Conservation (phyloP, 108 stramenopile genomes). For the Skeletonema potamos region DNA sequence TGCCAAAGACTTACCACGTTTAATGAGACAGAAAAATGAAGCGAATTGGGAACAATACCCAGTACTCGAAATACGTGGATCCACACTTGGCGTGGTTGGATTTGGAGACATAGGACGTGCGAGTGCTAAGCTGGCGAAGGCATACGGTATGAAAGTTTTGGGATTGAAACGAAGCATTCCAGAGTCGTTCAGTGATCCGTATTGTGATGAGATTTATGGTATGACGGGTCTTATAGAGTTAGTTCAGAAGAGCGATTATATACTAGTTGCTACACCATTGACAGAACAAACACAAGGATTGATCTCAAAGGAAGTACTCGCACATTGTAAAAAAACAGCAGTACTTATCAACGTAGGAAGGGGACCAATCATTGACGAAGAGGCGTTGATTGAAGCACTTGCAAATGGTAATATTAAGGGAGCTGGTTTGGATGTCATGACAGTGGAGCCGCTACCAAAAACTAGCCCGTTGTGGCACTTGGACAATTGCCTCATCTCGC, state of each 20-base stretch:
- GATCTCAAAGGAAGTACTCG: slow-evolving; percentile 60
- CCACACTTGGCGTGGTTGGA: slow-evolving; percentile 86
- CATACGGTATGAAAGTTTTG: slow-evolving; percentile 83
- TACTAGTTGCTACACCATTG: slow-evolving; percentile 77
- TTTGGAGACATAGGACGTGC: slow-evolving; percentile 92
- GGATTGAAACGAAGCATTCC: slow-evolving; percentile 69
- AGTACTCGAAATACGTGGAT: slow-evolving; percentile 70
- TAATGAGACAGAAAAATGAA: slow-evolving; percentile 69
- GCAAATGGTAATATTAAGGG: slow-evolving; percentile 65
- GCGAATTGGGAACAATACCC: slow-evolving; percentile 74
- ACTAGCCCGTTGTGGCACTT: slow-evolving; percentile 75
- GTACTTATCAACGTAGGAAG: slow-evolving; percentile 92
- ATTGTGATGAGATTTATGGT: slow-evolving; percentile 63
- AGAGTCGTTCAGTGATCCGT: slow-evolving; percentile 48
- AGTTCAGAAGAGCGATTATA: slow-evolving; percentile 73
- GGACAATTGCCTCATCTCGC: slow-evolving; percentile 80
- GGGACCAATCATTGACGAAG: slow-evolving; percentile 88
- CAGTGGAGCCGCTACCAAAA: slow-evolving; percentile 79
- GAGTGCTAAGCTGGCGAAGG: slow-evolving; percentile 72
- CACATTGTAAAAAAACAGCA: slow-evolving; percentile 61
- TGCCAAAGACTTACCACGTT: slow-evolving; percentile 89
- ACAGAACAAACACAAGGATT: slow-evolving; percentile 70
- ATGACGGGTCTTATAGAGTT: slow-evolving; percentile 49
- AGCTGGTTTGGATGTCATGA: slow-evolving; percentile 88
- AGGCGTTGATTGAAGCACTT: slow-evolving; percentile 70